These are phyloP conservation scores for Oryza brachyantha DNA, from an alignment of 176 grass and related monocot genomes.

Conservation along the genomic window DNA sequence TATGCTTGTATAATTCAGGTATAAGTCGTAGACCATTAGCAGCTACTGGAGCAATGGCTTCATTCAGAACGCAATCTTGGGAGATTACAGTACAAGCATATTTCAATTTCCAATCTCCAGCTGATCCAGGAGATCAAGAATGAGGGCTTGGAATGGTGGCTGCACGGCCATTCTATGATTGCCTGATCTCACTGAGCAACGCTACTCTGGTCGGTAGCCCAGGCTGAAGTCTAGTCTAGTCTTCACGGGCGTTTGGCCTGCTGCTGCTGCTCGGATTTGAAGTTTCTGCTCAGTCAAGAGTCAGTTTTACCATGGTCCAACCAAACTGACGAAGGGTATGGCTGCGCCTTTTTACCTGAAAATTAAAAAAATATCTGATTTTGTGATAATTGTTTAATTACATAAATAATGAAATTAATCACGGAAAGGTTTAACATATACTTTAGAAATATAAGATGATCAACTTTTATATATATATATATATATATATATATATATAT, in stretches of 20 bases:
- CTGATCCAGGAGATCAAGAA: constrained; percentile 20
- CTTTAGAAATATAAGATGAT: too few species aligned
- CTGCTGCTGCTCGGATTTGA: not conserved
- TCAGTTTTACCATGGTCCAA: constrained; percentile 21
- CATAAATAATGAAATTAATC: too few species aligned
- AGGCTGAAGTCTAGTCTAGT: not conserved
- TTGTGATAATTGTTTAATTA: too few species aligned
- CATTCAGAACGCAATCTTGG: not conserved
- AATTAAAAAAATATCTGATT: too few species aligned
- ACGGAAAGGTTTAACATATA: too few species aligned
- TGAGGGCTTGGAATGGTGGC: not conserved
- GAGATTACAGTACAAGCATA: not conserved
- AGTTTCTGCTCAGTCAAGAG: constrained; percentile 29
- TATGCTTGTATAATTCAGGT: constrained; percentile 8
- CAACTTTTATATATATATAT: too few species aligned
- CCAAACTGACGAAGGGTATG: constrained; percentile 12
- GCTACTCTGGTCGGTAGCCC: not conserved
- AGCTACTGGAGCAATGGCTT: not conserved
- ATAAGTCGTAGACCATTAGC: not conserved
- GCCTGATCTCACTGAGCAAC: constrained; percentile 24
- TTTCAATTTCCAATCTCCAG: not conserved
- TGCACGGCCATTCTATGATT: constrained; percentile 21
- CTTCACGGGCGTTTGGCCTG: not conserved
- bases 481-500: too few species aligned
- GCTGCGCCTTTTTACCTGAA: too few species aligned